These are phyloP conservation scores for Sugiyamaella novakii DNA, from an alignment of 1,139 yeast genomes.

Conservation along the genomic window DNA sequence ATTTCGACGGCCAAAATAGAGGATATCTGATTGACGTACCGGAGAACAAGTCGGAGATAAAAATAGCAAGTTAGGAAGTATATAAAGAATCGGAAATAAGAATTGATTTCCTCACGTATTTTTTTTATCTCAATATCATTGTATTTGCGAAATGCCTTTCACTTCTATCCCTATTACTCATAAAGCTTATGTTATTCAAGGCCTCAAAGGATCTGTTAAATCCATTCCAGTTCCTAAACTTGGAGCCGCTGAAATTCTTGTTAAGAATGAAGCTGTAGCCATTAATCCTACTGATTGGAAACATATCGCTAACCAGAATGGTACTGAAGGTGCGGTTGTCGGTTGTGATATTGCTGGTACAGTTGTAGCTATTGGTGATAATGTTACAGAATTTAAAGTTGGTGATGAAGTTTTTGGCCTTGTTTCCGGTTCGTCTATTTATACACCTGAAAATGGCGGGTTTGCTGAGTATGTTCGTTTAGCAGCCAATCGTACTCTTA, in stretches of 20 bases:
- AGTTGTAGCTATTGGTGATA: conserved; percentile 58
- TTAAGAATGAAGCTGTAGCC: conserved; percentile 62
- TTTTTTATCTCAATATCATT: no score
- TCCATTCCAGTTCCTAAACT: conserved; percentile 22
- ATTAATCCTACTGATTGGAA: conserved; percentile 80
- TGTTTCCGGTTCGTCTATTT: conserved; percentile 52
- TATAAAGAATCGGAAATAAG: no score
- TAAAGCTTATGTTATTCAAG: conserved; percentile 24
- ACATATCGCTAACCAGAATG: conserved; percentile 49
- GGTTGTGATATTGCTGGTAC: conserved; percentile 54
- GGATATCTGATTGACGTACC: no score
- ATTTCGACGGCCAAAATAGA: no score
- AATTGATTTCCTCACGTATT: no score
- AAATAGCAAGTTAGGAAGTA: no score
- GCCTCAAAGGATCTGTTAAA: conserved; percentile 20
- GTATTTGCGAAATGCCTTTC: no score
- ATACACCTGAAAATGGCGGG: conserved; percentile 52
- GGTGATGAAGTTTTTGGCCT: conserved; percentile 60
- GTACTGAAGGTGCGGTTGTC: conserved; percentile 40
- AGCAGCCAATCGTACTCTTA: conserved; percentile 24
- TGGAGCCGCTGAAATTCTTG: conserved; percentile 49
- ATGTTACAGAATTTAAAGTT: conserved; percentile 52
- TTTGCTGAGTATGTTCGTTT: conserved; percentile 56
- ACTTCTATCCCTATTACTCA: conserved; percentile 15
- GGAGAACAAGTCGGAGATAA: no score